Conservation (phyloP, 2,329 filamentous ascomycete species). For the Tolypocladium guangdongense region DNA sequence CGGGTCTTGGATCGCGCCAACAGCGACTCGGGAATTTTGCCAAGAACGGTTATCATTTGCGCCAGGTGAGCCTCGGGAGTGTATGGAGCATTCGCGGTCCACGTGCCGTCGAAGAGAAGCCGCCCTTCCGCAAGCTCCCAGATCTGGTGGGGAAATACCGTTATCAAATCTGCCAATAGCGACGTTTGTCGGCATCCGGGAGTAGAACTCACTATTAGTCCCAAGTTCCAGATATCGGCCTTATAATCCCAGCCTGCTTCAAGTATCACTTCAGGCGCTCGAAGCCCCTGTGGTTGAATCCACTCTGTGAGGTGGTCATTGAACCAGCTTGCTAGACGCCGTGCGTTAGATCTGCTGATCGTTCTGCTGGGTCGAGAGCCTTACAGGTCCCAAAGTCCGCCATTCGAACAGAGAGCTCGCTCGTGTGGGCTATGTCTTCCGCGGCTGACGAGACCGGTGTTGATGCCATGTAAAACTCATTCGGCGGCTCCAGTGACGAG, state of each 20-base stretch:
- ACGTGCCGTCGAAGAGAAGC: constrained; percentile 13
- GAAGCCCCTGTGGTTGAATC: constrained; percentile 14
- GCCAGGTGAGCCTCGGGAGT: constrained; percentile 13
- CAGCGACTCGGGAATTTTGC: constrained; percentile 6
- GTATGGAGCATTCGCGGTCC: constrained; percentile 9
- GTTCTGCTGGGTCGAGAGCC: neutral
- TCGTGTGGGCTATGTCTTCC: constrained; percentile 5
- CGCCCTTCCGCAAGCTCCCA: constrained; percentile 11
- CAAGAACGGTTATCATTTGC: constrained; percentile 11
- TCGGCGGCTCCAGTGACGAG: neutral
- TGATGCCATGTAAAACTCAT: constrained; percentile 8
- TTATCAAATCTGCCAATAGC: neutral
- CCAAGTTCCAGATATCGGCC: constrained; percentile 14
- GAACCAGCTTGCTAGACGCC: constrained; percentile 10
- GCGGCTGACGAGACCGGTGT: constrained; percentile 6
- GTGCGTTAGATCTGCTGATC: neutral
- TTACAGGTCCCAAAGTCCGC: constrained; percentile 12
- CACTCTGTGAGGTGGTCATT: constrained; percentile 13
- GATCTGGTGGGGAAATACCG: constrained; percentile 4
- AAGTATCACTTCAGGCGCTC: constrained; percentile 15
- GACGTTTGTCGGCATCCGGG: no score
- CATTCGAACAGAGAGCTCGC: constrained; percentile 7
- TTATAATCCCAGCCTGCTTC: constrained; percentile 13
- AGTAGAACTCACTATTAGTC: constrained; percentile 3
- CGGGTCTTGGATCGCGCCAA: constrained; percentile 3